Conservation (phyloP, 2,329 filamentous ascomycete genomes). For the Colletotrichum kahawae region DNA sequence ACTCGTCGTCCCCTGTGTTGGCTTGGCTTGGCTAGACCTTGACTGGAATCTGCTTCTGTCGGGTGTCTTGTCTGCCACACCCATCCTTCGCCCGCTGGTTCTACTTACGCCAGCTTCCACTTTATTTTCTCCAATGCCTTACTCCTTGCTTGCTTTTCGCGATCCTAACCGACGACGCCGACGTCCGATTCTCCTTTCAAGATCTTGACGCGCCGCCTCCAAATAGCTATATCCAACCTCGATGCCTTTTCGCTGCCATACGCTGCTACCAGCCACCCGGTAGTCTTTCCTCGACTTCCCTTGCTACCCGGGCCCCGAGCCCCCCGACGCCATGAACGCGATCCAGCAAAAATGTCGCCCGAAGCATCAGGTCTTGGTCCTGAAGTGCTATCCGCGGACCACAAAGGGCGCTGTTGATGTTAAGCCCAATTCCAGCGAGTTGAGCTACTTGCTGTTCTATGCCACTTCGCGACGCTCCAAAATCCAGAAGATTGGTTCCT, state of each 20-base stretch:
- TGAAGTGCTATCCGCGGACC: constrained; percentile 95
- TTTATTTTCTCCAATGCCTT: constrained; percentile 16
- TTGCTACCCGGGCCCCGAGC: constrained; percentile 13
- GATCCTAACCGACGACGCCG: constrained; percentile 8
- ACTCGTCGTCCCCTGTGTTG: constrained; percentile 7
- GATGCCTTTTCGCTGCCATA: constrained; percentile 16
- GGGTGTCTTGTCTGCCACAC: constrained; percentile 28
- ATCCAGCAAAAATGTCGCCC: constrained; percentile 77
- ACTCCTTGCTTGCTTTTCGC: constrained; percentile 17
- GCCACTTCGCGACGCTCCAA: constrained; percentile 93
- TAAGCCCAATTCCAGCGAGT: constrained; percentile 94
- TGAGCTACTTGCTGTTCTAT: constrained; percentile 97
- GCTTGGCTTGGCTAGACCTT: constrained; percentile 10
- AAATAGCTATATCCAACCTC: constrained; percentile 5
- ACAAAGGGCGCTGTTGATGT: constrained; percentile 92
- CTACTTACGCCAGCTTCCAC: neutral
- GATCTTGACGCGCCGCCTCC: neutral
- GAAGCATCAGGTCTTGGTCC: constrained; percentile 94
- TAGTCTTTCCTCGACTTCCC: constrained; percentile 1
- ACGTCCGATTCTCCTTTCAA: neutral
- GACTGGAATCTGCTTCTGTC: constrained; percentile 31
- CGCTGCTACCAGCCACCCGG: constrained; percentile 9
- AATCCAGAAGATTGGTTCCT: constrained; percentile 93
- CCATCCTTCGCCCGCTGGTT: constrained; percentile 9
- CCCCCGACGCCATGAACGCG: constrained; percentile 60